These are phyloP conservation scores for Rhodomyrtus psidioides DNA, from an alignment of 441 rosid genomes.

Conservation along the genomic window DNA sequence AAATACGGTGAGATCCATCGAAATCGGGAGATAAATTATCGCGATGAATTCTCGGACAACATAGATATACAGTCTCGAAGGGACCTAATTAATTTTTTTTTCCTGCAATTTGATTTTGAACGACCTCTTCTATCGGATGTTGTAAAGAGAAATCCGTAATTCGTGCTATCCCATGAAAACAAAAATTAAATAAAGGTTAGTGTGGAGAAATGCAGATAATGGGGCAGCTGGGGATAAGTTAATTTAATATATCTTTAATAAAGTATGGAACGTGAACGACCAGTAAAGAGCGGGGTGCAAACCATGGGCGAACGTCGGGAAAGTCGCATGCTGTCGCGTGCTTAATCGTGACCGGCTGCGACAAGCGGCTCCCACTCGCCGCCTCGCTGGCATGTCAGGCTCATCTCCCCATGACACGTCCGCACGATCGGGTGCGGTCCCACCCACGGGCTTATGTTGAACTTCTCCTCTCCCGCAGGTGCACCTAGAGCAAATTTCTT, in stretches of 20 bases:
- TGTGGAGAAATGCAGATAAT: not conserved
- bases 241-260: not conserved
- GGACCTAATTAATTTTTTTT: not conserved
- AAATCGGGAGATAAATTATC: not conserved
- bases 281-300: not conserved
- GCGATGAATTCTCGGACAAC: accelerated
- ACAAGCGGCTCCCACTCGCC: conserved; percentile 26
- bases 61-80: not conserved
- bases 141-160: not conserved
- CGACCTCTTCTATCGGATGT: not conserved
- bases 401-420: not conserved
- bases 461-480: not conserved
- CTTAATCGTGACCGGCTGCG: not conserved
- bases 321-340: not conserved
- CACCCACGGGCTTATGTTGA: not conserved
- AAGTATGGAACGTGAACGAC: not conserved
- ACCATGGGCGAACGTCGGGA: too few relatives aligned
- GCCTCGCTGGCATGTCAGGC: conserved; percentile 18
- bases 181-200: not conserved
- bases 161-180: not conserved
- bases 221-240: not conserved
- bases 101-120: not conserved
- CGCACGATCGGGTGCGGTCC: not conserved
- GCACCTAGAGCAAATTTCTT: too few relatives aligned
- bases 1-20: not conserved